Conservation (phyloP, 1,284 basidiomycete species). For the Tilletiaria anomala region DNA sequence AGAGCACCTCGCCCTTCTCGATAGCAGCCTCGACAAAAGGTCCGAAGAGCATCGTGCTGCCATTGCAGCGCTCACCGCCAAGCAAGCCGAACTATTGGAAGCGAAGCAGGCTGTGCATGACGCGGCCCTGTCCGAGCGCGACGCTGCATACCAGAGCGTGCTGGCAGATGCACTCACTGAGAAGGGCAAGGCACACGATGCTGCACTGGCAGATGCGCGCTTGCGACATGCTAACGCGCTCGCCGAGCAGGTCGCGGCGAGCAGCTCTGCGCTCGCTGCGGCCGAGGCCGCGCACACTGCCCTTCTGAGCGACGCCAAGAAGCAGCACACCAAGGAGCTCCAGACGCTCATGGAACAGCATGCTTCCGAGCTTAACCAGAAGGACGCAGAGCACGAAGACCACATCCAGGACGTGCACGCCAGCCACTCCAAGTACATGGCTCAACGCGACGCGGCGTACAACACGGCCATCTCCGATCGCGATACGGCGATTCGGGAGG, state of each 20-base stretch:
- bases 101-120: slow-evolving; percentile 1
- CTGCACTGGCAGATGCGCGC: slow-evolving; percentile 19
- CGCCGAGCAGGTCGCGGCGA: slow-evolving; percentile 19
- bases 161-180: slow-evolving; percentile 12
- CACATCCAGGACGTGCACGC: slow-evolving; percentile 5
- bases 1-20: not conserved
- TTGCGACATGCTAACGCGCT: slow-evolving; percentile 22
- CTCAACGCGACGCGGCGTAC: slow-evolving; percentile 1
- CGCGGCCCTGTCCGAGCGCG: not conserved
- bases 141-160: slow-evolving; percentile 5
- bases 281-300: slow-evolving; percentile 3
- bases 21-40: not conserved
- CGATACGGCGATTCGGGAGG: not conserved
- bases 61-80: not conserved
- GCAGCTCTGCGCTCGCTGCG: slow-evolving; percentile 9
- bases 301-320: not conserved
- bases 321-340: slow-evolving; percentile 7
- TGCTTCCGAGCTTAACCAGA: slow-evolving; percentile 5
- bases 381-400: slow-evolving; percentile 10
- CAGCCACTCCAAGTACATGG: not conserved
- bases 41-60: slow-evolving; percentile 1
- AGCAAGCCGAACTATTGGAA: slow-evolving; percentile 1
- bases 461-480: slow-evolving; percentile 1
- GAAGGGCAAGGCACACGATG: slow-evolving; percentile 17
- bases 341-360: slow-evolving; percentile 8